Evolutionary conservation across 441 rosid species (phyloP).

Genomic region (Pelargonium myrrhifolium): DNA sequence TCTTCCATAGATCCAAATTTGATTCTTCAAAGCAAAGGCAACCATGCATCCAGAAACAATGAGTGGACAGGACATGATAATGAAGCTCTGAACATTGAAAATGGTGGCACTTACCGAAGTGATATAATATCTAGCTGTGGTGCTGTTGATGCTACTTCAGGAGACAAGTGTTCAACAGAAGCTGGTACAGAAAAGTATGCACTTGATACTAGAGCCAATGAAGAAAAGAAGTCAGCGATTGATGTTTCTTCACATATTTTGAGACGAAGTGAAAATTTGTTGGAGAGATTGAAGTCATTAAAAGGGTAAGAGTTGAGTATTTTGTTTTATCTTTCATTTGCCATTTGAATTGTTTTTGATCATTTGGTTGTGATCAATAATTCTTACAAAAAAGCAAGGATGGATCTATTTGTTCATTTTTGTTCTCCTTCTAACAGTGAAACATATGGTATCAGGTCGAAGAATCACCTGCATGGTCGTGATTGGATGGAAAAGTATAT

Average conservation of each 20-base stretch:
- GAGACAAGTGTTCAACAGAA: slow-evolving; percentile 20
- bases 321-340: slow-evolving; percentile 19
- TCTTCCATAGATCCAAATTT: slow-evolving; percentile 24
- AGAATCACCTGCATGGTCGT: slow-evolving; percentile 32
- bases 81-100: slow-evolving; percentile 27
- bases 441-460: slow-evolving; percentile 42
- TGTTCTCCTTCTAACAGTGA: slow-evolving; percentile 16
- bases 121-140: slow-evolving; percentile 23
- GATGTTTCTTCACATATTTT: slow-evolving; percentile 47
- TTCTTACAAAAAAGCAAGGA: not conserved
- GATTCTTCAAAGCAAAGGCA: slow-evolving; percentile 28
- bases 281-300: slow-evolving; percentile 68
- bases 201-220: slow-evolving; percentile 22
- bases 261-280: slow-evolving; percentile 45
- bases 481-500: slow-evolving; percentile 50
- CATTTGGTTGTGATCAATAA: not conserved
- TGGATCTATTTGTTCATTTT: slow-evolving; percentile 5
- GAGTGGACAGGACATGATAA: slow-evolving; percentile 27
- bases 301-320: slow-evolving; percentile 46
- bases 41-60: slow-evolving; percentile 23
- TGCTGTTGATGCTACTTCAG: slow-evolving; percentile 25
- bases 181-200: slow-evolving; percentile 18
- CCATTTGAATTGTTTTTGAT: not conserved
- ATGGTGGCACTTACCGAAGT: slow-evolving; percentile 24
- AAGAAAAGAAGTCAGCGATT: slow-evolving; percentile 26